A percentile compares a stretch with the other conserved stretches of the same genome.
phyloP scores from a whole-genome alignment of 768 basidiomycete genomes.

The Leccinum ochraceum region DNA sequence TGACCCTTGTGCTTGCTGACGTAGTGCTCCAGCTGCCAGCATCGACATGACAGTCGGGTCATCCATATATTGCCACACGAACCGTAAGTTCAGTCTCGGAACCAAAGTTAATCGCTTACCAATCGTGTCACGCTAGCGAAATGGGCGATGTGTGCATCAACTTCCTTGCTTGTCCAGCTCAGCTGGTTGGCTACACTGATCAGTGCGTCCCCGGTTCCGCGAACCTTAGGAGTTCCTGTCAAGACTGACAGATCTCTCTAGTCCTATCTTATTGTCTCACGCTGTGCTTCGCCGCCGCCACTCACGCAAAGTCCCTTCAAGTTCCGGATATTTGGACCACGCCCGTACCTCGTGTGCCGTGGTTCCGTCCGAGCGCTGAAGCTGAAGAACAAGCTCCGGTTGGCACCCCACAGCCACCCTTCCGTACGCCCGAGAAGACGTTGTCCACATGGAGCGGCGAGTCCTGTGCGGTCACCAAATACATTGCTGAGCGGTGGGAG shows the following conservation, averaged over 20 bases:
- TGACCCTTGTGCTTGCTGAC: not conserved
- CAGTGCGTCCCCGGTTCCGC: slow-evolving; percentile 36
- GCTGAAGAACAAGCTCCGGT: slow-evolving; percentile 2
- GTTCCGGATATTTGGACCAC: slow-evolving; percentile 51
- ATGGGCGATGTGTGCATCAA: slow-evolving; percentile 49
- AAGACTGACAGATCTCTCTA: slow-evolving; percentile 22
- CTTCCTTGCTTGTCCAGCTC: slow-evolving; percentile 46
- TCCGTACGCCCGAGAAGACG: slow-evolving; percentile 11
- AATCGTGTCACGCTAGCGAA: slow-evolving; percentile 29
- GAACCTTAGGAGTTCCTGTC: not conserved
- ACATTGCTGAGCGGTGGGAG: slow-evolving; percentile 34
- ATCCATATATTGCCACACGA: slow-evolving; percentile 34
- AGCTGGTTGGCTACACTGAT: slow-evolving; percentile 50
- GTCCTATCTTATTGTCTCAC: slow-evolving; percentile 57
- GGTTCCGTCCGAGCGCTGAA: slow-evolving; percentile 46
- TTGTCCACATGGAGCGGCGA: slow-evolving; percentile 10
- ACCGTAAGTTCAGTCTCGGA: slow-evolving; percentile 32
- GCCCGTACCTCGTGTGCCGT: slow-evolving; percentile 53
- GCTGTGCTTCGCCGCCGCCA: slow-evolving; percentile 46
- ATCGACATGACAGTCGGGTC: slow-evolving; percentile 49
- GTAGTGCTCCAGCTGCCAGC: slow-evolving; percentile 42
- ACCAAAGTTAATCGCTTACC: slow-evolving; percentile 5
- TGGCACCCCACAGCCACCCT: slow-evolving; percentile 3
- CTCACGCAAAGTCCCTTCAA: slow-evolving; percentile 41
- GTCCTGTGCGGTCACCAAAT: slow-evolving; percentile 29